Conservation (phyloP, 225 moss, liverwort and hornwort genomes). For the Lunularia cruciata region DNA sequence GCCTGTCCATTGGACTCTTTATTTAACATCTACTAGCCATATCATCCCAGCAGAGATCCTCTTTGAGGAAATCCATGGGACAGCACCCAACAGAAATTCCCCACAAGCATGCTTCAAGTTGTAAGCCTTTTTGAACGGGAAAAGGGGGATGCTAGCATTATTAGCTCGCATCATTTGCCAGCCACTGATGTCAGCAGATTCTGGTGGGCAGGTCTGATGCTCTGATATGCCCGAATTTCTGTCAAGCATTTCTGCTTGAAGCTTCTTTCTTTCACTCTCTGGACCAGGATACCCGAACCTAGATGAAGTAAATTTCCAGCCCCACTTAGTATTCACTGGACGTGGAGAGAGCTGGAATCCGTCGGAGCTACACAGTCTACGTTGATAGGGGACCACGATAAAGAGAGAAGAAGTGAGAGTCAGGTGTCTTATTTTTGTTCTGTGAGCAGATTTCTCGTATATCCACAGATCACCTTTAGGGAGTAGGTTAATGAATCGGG, state of each 20-base stretch:
- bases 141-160: not conserved
- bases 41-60: not conserved
- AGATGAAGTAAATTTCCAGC: not conserved
- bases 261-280: not conserved
- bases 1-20: constrained; percentile 10
- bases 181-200: constrained; percentile 11
- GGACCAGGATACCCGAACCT: not conserved
- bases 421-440: not conserved
- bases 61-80: too few relatives aligned
- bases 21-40: not conserved
- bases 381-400: not conserved
- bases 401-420: not conserved
- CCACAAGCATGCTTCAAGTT: not conserved
- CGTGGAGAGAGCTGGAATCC: not conserved
- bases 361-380: not conserved
- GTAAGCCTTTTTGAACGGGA: not conserved
- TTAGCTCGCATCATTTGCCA: not conserved
- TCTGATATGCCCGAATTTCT: not conserved
- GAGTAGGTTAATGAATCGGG: not conserved
- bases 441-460: not conserved
- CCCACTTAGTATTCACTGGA: not conserved
- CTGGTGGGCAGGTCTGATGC: constrained; percentile 19
- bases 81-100: not conserved
- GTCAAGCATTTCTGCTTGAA: constrained; percentile 8
- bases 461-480: not conserved